Evolutionary conservation across 345 rosid species (phyloP), one percentile per base, ranked within the genome.

Genomic region (Adansonia digitata): DNA sequence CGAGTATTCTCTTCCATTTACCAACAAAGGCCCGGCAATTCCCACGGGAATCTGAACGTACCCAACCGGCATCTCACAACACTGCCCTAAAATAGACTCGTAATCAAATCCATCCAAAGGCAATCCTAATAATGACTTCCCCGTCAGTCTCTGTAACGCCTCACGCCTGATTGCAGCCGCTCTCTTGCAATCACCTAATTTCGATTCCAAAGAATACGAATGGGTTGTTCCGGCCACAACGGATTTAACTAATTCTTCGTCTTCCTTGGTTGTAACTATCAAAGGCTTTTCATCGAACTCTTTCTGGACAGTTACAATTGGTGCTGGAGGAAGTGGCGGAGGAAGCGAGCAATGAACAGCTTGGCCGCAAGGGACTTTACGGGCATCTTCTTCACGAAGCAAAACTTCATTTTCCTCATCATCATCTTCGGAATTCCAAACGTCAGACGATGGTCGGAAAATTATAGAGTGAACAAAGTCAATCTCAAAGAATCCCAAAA

Each of bases 31-130:
- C n/a, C 94, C 94, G 0, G 90, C 94, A 31, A 90, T 82, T 17
- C 93, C 93, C 40, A 89, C 91, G 2, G 91, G 93, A 65, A 89
- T 86, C 90, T 89, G 93, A 56, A 90, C 89, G 61, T 86, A 90
- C 7, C 94, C 94, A 3, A 90, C 80, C 0, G 94, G 94, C 92
- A 90, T 86, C 84, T 90, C 94, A 29, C 94, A 90, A 68, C 94
- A 90, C 85, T 90, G 94, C 9, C 94, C 94, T 48, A 89, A 59
- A 65, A 89, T 87, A 2, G 93, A 82, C 27, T 76, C 87, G 61
- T 89, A 89, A 77, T 90, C 90, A 53, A 86, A 84, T 2, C 94
- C 94, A 26, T 88, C 88, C 66, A 90, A 17, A 0, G 92, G 94
- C 49, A 88, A 75, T 2, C 90, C 94, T 26, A 75, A 49, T 11